These are phyloP conservation scores for Hanseniaspora singularis DNA, from an alignment of 805 yeast species.

Conservation along the genomic window DNA sequence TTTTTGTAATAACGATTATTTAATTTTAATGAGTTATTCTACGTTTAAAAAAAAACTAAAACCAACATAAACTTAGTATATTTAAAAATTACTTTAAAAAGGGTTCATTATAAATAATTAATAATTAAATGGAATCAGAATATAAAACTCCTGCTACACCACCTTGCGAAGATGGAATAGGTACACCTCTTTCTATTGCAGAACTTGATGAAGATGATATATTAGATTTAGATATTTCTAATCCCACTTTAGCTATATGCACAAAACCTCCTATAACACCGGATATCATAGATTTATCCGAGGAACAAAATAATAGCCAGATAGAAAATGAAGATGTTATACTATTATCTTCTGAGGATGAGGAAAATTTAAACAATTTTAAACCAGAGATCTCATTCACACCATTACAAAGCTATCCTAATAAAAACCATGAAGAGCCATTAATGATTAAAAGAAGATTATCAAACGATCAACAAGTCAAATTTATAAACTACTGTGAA, in stretches of 20 bases:
- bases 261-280: conserved; percentile 10
- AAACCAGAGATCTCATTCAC: conserved; percentile 12
- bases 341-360: conserved; percentile 1
- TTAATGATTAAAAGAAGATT: conserved; percentile 24
- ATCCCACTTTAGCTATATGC: background rate
- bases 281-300: background rate
- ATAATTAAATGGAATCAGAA: background rate
- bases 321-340: background rate
- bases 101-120: too few relatives aligned
- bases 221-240: conserved; percentile 11
- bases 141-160: conserved; percentile 16
- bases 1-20: too few relatives aligned
- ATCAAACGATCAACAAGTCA: conserved; percentile 42
- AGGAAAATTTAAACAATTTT: background rate
- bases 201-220: conserved; percentile 16
- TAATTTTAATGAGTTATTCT: too few relatives aligned
- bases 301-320: background rate
- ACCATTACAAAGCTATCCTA: conserved; percentile 10
- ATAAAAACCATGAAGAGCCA: background rate
- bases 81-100: too few relatives aligned
- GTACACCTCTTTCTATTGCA: conserved; percentile 10
- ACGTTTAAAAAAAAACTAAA: too few relatives aligned
- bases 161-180: conserved; percentile 14
- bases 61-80: too few relatives aligned
- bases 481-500: conserved; percentile 45